Base-by-base conservation (phyloP, 2,329 filamentous ascomycete species). In the Aspergillus pseudoviridinutans region DNA sequence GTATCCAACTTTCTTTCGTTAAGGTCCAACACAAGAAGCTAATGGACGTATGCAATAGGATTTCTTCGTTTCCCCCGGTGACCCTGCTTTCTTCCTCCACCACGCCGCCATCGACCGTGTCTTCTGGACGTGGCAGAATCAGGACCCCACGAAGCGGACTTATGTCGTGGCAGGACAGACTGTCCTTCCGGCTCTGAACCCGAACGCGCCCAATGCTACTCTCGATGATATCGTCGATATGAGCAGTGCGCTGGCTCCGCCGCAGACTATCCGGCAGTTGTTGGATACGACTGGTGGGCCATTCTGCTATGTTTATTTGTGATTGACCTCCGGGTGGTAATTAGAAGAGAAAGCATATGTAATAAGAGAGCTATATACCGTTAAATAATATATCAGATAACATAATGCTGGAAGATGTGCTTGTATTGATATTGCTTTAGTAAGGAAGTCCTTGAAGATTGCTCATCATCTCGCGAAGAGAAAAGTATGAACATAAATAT, bases 61-160 rank as follows among this genome's bases (percentile, higher is more conserved):
- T 61, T 63, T 79, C 41, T 77, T 76, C 54, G 70, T 70, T 1
- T 77, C 73, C 3, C 77, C 79, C 2, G 72, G 68, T 10, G 78
- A 80, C 49, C 77, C 77, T 7, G 66, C 64, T 27, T 81, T 81
- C 67, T 81, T 68, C 59, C 66, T 79, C 10, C 78, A 80, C 61
- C 78, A 80, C 58, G 70, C 70, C 3, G 72, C 73, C 63, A 76
- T 81, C 35, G 79, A 81, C 58, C 70, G 78, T 14, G 66, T 72
- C 4, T 82, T 71, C 65, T 79, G 76, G 74, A 77, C 74, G 4
- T 82, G 79, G 79, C 79, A 82, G 63, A 79, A 78, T 38, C 51
- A 27, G 20, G 58, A 61, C 24, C 56, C 49, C 22, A 50, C 24
- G 10, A 47, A 32, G 17, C 53, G 58, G 41, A 2, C 27, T 27